These are phyloP conservation scores for Fusarium sulawesiense DNA, from an alignment of 2,329 filamentous ascomycete species.

Conservation along the genomic window DNA sequence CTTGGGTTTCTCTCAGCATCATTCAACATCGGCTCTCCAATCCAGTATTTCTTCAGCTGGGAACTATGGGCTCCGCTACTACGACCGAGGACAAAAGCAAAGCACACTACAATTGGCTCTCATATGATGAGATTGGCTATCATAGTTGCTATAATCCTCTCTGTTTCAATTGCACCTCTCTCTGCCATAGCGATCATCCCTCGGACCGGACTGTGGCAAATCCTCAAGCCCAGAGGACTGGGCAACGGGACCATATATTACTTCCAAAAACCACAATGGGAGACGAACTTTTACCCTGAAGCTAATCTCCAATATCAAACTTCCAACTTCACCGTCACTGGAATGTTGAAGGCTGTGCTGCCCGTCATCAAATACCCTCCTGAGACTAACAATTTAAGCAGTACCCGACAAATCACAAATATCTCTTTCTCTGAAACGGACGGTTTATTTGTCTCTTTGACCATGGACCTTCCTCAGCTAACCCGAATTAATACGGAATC, in stretches of 20 bases:
- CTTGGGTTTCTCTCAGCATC: neutral
- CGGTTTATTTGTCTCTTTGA: neutral
- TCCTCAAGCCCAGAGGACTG: neutral
- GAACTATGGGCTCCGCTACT: neutral
- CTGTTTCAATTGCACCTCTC: neutral
- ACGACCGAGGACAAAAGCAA: neutral
- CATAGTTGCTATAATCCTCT: neutral
- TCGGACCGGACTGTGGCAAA: neutral
- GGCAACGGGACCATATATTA: no score
- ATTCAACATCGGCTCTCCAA: neutral
- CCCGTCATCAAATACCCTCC: no score
- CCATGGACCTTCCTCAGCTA: neutral
- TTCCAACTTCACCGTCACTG: no score
- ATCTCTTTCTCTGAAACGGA: neutral
- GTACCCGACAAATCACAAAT: neutral
- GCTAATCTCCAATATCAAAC: no score
- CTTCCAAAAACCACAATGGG: no score
- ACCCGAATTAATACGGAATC: no score
- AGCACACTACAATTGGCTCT: rapidly evolving
- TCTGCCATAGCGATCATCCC: neutral
- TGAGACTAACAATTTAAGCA: neutral
- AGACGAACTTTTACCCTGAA: no score
- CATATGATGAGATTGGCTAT: neutral
- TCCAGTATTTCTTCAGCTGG: neutral
- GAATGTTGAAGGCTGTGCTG: no score